Evolutionary conservation across 805 yeast genomes (phyloP), one percentile per base, ranked within the genome.

Genomic region (Kuraishia borneana): DNA sequence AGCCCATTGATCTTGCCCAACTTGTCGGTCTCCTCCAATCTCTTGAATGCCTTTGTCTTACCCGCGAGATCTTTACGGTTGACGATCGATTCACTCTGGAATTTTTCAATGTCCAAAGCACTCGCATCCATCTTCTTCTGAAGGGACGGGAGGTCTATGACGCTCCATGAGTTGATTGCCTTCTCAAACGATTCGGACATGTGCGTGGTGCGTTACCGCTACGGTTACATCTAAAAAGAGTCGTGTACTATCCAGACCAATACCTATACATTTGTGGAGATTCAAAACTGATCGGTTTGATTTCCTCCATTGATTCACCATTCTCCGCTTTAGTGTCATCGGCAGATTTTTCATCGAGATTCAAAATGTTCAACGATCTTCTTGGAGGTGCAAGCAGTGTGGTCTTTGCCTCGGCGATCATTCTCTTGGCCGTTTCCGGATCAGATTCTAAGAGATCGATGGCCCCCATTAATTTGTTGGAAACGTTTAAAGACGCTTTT

Each of bases 11-110:
- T 53, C 47, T 77, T 78, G 1, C 51, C 60, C 32, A 87, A 58
- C 53, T 85, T 88, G 34, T 71, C 78, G 10, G 65, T 73, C 36
- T 79, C 83, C 1, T 67, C 63, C 19, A 85, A 60, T 49, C 80
- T 84, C 51, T 77, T 76, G 59, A 89, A 92, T 31, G 68, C 76
- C 47, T 89, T 89, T n/a, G 98, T 92, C 50, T 74, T 75, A 3
- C 77, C 56, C 0, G 97, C 94, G 33, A 89, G 60, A 22, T 70
- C 73, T 53, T 83, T 84, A 42, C 98, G 68, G 22, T 77, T 70
- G 7, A 74, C 62, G 30, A 84, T 63, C 0, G 94, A 81, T 26
- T 56, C 58, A 33, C 75, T 66, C 53, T 87, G 95, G 18, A 70
- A 70, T 16, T 73, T 76, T 48, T 81, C 78, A 28, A 89, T 70